Percentiles rank a stretch among this genome's conserved stretches.
phyloP scores from a whole-genome alignment of 352 stramenopile genomes.

The Phytophthora crassamura region DNA sequence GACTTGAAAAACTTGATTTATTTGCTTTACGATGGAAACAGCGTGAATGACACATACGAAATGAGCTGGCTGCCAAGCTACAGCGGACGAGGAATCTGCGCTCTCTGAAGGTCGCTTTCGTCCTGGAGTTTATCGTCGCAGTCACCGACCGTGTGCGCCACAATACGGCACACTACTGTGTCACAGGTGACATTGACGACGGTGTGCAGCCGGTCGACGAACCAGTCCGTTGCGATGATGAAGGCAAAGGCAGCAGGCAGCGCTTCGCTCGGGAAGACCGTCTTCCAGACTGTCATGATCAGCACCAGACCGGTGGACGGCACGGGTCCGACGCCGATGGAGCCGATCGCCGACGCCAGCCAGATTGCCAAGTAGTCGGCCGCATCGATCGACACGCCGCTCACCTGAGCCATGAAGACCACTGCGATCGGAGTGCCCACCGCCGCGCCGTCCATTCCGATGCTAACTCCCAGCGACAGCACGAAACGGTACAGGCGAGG shows the following conservation, averaged over 20 bases:
- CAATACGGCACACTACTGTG: conserved; percentile 61
- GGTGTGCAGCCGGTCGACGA: conserved; percentile 64
- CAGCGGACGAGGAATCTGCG: conserved; percentile 4
- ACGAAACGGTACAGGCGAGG: conserved; percentile 59
- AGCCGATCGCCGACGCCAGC: conserved; percentile 66
- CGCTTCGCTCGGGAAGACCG: conserved; percentile 47
- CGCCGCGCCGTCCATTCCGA: conserved; percentile 70
- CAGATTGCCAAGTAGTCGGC: conserved; percentile 58
- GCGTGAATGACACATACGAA: no score
- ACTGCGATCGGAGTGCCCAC: conserved; percentile 74
- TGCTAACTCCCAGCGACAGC: conserved; percentile 64
- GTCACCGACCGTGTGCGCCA: conserved; percentile 39
- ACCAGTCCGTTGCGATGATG: conserved; percentile 67
- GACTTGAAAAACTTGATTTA: no score
- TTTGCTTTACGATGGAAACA: no score
- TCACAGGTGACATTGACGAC: conserved; percentile 71
- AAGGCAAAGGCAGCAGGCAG: conserved; percentile 60
- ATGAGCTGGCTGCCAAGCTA: not conserved
- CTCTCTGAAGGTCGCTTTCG: conserved; percentile 4
- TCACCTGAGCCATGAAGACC: conserved; percentile 73
- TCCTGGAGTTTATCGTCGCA: conserved; percentile 18
- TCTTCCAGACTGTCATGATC: conserved; percentile 75
- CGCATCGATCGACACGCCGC: conserved; percentile 42
- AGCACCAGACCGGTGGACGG: conserved; percentile 72
- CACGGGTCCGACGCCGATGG: conserved; percentile 67